Conservation (phyloP, 495 filamentous ascomycete species). For the Aspergillus cristatus region DNA sequence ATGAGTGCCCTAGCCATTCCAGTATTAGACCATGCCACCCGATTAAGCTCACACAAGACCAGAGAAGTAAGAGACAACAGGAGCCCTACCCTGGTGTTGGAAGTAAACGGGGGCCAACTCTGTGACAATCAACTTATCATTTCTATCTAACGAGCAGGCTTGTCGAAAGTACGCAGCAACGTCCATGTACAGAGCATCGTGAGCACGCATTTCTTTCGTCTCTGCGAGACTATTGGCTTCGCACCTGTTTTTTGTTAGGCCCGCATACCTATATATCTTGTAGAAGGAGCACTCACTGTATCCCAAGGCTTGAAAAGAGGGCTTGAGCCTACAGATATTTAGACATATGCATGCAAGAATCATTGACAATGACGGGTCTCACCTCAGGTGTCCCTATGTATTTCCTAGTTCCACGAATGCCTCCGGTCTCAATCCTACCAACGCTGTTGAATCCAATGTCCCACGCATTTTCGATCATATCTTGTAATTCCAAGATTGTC, state of each 20-base stretch:
- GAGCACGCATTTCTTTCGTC: constrained; percentile 33
- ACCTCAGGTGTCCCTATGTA: constrained; percentile 96
- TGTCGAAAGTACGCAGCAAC: constrained; percentile 68
- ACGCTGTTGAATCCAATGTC: constrained; percentile 69
- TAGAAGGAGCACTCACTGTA: constrained; percentile 41
- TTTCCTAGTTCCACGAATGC: constrained; percentile 79
- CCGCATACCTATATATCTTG: background rate
- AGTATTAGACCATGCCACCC: background rate
- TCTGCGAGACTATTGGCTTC: constrained; percentile 40
- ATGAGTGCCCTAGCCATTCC: constrained; percentile 65
- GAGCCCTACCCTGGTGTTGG: constrained; percentile 60
- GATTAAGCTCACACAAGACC: no score
- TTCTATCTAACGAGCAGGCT: constrained; percentile 24
- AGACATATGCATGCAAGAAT: constrained; percentile 4
- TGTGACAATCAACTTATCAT: constrained; percentile 55
- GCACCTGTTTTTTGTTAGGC: constrained; percentile 29
- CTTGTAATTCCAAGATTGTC: constrained; percentile 74
- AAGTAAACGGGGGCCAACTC: constrained; percentile 78
- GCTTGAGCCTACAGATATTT: constrained; percentile 58
- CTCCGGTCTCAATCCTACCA: constrained; percentile 75
- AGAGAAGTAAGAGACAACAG: no score
- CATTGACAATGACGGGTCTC: constrained; percentile 7
- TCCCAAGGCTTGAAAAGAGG: constrained; percentile 58
- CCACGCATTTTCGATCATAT: constrained; percentile 86
- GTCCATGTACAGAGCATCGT: constrained; percentile 50